A percentile compares a stretch with the other conserved stretches of the same genome.
Evolutionary conservation across 371 early-diverging fungal genomes (phyloP).

Genomic region (Smittium mucronatum): DNA sequence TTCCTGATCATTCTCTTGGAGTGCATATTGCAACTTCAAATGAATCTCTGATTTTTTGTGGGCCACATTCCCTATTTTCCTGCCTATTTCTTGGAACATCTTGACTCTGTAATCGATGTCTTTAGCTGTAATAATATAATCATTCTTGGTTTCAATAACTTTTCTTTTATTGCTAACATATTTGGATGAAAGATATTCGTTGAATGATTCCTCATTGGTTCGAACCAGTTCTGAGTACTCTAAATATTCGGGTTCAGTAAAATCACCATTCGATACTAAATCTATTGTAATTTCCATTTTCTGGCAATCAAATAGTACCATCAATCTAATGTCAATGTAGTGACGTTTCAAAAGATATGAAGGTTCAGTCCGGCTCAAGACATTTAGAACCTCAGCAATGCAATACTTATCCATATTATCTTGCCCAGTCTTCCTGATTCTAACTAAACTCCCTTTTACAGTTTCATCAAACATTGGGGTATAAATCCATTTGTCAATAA

Average conservation of each 20-base stretch:
- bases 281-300: slow-evolving; percentile 10
- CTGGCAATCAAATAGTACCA: neutral
- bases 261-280: slow-evolving; percentile 6
- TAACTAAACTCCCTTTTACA: slow-evolving; percentile 49
- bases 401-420: slow-evolving; percentile 44
- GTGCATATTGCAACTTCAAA: slow-evolving; percentile 7
- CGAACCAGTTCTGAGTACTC: neutral
- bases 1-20: slow-evolving; percentile 9
- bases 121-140: slow-evolving; percentile 6
- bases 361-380: slow-evolving; percentile 7
- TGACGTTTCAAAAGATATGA: slow-evolving; percentile 6
- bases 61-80: slow-evolving; percentile 2
- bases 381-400: slow-evolving; percentile 33
- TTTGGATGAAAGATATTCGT: neutral
- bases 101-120: slow-evolving; percentile 10
- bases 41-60: slow-evolving; percentile 1
- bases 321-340: slow-evolving; percentile 7
- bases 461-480: slow-evolving; percentile 54
- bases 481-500: slow-evolving; percentile 59
- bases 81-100: slow-evolving; percentile 9
- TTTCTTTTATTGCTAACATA: slow-evolving; percentile 6
- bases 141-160: neutral
- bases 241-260: neutral
- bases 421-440: slow-evolving; percentile 44
- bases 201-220: neutral